Evolutionary conservation across 2,329 filamentous ascomycete species (phyloP), one percentile per base, ranked within the genome.

Genomic region (Paraphoma chrysanthemicola): DNA sequence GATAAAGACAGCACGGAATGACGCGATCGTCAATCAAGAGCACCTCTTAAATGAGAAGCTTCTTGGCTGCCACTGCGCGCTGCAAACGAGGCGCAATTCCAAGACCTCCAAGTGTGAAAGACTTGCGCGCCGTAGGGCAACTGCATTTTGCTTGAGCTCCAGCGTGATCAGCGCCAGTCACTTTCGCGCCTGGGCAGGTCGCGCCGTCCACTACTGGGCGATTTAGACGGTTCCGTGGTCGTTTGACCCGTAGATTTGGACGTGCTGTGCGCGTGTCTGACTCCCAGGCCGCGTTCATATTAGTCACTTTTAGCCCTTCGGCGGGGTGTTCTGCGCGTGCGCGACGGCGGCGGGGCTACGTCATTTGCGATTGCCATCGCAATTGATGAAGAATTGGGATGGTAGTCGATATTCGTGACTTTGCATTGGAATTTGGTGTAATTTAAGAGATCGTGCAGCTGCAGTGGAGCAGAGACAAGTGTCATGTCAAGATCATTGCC

Each of bases 161-260:
- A 66, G 63, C 60, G 63, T 69, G 65, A 69, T 62, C 66, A 56
- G 56, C 59, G 58, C 57, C 56, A 61, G 48, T 54, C 31, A 48
- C 59, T 48, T 58, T 67, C 60, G 67, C 59, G 62, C 49, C 67
- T 70, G 61, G 64, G 66, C 69, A 63, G 49, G 36, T 57, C 56
- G 57, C 59, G 64, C 67, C 66, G 59, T 56, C 55, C 49, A 55
- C 51, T 56, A 52, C 31, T 53, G 55, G 42, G 51, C 41, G 48
- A 57, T 47, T 59, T 28, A 51, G 45, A 33, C 57, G 47, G 50
- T 48, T 39, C 43, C 51, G 44, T 53, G 54, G 50, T 48, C 47
- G 57, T 42, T 48, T 47, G 49, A 47, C 56, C 58, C 51, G 50
- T 59, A 28, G 38, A 56, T 51, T 54, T 30, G 51, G 48, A 30